Evolutionary conservation across 169 alveolate genomes (phyloP).

Genomic region (Ichthyophthirius multifiliis): DNA sequence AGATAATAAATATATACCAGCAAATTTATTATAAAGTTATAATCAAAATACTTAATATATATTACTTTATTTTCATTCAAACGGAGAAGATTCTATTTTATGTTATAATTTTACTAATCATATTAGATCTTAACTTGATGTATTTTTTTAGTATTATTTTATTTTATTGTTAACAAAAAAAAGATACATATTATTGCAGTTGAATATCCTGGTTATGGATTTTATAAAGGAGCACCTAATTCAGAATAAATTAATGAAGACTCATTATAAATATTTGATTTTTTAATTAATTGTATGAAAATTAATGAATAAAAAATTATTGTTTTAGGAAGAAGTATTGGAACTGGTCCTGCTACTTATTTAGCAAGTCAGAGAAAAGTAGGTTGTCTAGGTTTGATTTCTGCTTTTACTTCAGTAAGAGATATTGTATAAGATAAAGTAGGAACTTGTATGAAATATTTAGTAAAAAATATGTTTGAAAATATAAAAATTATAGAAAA

Average conservation of each 20-base stretch:
- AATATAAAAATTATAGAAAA: conserved; percentile 63
- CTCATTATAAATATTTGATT: conserved; percentile 53
- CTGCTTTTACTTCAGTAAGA: conserved; percentile 73
- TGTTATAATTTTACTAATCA: conserved; percentile 51
- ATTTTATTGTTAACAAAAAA: neutral
- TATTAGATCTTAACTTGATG: conserved; percentile 33
- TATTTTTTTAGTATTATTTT: neutral
- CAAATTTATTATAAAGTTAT: neutral
- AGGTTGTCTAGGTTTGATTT: conserved; percentile 61
- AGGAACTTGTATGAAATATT: conserved; percentile 55
- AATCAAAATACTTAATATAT: neutral
- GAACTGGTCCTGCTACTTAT: conserved; percentile 78
- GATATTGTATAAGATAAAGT: conserved; percentile 63
- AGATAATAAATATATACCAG: neutral
- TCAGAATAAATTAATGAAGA: conserved; percentile 61
- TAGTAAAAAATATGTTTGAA: conserved; percentile 70
- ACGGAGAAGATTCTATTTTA: conserved; percentile 74
- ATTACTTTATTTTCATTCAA: conserved; percentile 34
- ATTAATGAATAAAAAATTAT: conserved; percentile 47
- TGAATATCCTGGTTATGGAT: conserved; percentile 77
- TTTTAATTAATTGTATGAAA: conserved; percentile 47
- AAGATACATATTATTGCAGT: conserved; percentile 54
- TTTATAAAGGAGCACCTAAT: conserved; percentile 46
- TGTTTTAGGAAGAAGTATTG: conserved; percentile 75
- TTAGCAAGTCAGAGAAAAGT: conserved; percentile 64